Conservation (phyloP, 306 rosid genomes). For the Canavalia ensiformis region DNA sequence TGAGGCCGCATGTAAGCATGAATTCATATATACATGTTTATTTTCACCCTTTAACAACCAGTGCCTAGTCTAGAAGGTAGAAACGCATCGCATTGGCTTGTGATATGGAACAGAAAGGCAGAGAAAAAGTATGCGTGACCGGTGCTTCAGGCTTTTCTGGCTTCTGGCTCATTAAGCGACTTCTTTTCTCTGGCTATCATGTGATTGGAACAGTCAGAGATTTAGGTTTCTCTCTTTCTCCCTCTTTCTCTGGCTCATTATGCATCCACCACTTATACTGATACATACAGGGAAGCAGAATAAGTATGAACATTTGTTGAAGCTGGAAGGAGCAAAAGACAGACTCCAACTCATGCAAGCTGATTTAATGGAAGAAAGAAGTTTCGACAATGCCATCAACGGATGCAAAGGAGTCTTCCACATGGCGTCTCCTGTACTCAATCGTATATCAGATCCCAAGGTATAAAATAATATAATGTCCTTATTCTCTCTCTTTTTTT, state of each 20-base stretch:
- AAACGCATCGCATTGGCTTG: not conserved
- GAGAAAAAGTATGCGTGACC: constrained; percentile 79
- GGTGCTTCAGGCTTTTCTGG: constrained; percentile 91
- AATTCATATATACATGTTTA: not conserved
- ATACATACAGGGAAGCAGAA: constrained; percentile 61
- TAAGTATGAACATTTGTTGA: constrained; percentile 78
- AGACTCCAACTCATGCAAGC: constrained; percentile 78
- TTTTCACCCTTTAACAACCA: too few relatives aligned
- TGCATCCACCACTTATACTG: not conserved
- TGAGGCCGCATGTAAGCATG: not conserved
- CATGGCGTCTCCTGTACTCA: constrained; percentile 88
- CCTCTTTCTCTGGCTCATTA: too few relatives aligned
- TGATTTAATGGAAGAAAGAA: constrained; percentile 74
- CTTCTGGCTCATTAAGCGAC: constrained; percentile 86
- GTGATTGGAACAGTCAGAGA: constrained; percentile 84
- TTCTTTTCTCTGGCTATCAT: constrained; percentile 80
- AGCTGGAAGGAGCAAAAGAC: constrained; percentile 84
- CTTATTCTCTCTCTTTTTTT: too few relatives aligned
- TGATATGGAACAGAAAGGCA: constrained; percentile 58
- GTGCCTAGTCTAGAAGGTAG: too few relatives aligned
- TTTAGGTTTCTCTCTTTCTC: constrained; percentile 60
- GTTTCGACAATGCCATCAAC: constrained; percentile 80
- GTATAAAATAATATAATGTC: constrained; percentile 42
- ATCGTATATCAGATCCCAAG: constrained; percentile 73
- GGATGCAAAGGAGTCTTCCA: constrained; percentile 94